phyloP scores from a whole-genome alignment of 805 yeast species.

The Suhomyces prunicola region DNA sequence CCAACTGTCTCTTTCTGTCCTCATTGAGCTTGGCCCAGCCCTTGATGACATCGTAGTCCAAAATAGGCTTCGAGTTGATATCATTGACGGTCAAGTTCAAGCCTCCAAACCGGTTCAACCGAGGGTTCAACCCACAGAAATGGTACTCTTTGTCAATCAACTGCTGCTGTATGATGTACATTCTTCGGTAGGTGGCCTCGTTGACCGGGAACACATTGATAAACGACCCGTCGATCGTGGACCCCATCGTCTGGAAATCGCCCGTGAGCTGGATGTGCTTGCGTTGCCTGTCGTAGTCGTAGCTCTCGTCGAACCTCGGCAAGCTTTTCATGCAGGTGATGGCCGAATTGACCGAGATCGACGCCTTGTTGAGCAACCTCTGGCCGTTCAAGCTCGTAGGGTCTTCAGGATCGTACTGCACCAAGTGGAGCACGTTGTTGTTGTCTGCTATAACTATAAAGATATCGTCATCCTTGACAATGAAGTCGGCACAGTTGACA shows the following conservation, averaged over 20 bases:
- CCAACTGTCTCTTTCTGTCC: constrained; percentile 51
- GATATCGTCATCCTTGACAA: constrained; percentile 67
- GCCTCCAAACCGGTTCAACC: constrained; percentile 54
- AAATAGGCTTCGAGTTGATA: constrained; percentile 54
- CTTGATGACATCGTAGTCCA: constrained; percentile 59
- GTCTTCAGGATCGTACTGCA: constrained; percentile 91
- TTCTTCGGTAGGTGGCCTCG: constrained; percentile 73
- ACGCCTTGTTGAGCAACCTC: constrained; percentile 62
- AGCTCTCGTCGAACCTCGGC: constrained; percentile 34
- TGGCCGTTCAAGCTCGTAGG: constrained; percentile 80
- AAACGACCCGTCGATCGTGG: constrained; percentile 76
- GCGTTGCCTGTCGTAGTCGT: constrained; percentile 26
- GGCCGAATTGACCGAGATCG: constrained; percentile 63
- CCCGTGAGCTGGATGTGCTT: constrained; percentile 17
- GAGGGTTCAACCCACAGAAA: constrained; percentile 78
- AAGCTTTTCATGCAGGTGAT: constrained; percentile 53
- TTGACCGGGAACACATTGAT: constrained; percentile 68
- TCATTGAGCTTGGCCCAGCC: constrained; percentile 54
- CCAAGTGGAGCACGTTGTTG: constrained; percentile 60
- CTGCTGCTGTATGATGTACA: constrained; percentile 86
- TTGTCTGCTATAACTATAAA: constrained; percentile 68
- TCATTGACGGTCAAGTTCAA: constrained; percentile 32
- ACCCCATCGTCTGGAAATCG: constrained; percentile 64
- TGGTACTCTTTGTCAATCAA: constrained; percentile 73
- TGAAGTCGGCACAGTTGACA: constrained; percentile 71